phyloP scores from a whole-genome alignment of 1,284 basidiomycete species.

The Apiotrichum veenhuisii region DNA sequence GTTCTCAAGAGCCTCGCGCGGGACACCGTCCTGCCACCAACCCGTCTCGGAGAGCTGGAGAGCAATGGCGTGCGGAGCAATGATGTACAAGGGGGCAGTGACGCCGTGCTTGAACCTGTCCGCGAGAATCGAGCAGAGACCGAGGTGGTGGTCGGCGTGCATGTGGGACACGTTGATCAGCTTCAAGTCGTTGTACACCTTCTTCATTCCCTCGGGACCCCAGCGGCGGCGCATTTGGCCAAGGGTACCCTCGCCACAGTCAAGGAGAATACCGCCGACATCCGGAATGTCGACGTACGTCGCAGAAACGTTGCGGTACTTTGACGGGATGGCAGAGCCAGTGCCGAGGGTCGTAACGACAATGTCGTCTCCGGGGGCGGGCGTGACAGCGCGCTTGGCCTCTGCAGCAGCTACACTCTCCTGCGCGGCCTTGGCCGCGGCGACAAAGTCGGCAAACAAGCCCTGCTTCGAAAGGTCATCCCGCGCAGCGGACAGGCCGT shows the following conservation, averaged over 20 bases:
- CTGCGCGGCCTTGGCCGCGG: constrained; percentile 24
- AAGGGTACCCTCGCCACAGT: constrained; percentile 86
- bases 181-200: constrained; percentile 64
- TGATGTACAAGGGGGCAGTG: constrained; percentile 58
- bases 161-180: constrained; percentile 85
- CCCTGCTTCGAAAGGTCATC: constrained; percentile 17
- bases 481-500: constrained; percentile 23
- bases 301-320: constrained; percentile 78
- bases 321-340: constrained; percentile 77
- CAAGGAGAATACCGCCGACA: constrained; percentile 72
- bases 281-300: constrained; percentile 68
- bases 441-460: constrained; percentile 16
- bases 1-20: constrained; percentile 36
- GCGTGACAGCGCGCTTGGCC: not conserved
- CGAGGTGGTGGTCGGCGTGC: constrained; percentile 91
- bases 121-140: constrained; percentile 68
- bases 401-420: constrained; percentile 17
- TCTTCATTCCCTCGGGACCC: constrained; percentile 56
- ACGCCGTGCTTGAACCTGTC: constrained; percentile 57
- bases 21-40: constrained; percentile 31
- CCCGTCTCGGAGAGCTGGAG: constrained; percentile 50
- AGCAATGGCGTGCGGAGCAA: constrained; percentile 52
- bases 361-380: constrained; percentile 61
- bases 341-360: constrained; percentile 78
- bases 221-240: constrained; percentile 80